Percentiles rank a stretch among this genome's conserved stretches.
phyloP scores from a whole-genome alignment of 2,329 filamentous ascomycete genomes.

The Calonectria montana region DNA sequence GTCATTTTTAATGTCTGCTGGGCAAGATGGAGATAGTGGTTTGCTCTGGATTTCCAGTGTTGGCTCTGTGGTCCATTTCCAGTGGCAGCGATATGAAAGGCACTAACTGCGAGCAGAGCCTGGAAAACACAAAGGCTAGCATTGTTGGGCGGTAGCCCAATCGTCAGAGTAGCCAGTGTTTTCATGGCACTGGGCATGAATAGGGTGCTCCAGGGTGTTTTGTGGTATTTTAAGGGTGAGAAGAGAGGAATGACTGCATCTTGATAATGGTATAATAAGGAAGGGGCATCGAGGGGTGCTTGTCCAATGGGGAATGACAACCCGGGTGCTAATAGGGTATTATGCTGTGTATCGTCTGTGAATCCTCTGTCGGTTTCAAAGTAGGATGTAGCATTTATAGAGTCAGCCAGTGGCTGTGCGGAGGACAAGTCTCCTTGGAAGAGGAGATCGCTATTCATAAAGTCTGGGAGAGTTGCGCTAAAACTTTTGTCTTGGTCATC shows the following conservation, averaged over 20 bases:
- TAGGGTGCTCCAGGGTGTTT: neutral
- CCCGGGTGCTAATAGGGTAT: neutral
- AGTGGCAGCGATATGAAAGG: neutral
- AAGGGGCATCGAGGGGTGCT: neutral
- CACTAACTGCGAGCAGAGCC: neutral
- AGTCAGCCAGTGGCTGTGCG: neutral
- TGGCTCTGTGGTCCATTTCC: neutral
- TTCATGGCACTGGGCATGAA: conserved; percentile 1
- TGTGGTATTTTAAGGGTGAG: neutral
- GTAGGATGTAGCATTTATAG: neutral
- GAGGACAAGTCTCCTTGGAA: neutral
- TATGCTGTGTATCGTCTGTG: neutral
- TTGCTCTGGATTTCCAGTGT: neutral
- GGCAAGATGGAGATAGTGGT: neutral
- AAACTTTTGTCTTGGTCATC: neutral
- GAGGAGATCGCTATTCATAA: neutral
- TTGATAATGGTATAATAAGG: neutral
- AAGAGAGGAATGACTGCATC: neutral
- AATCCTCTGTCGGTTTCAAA: neutral
- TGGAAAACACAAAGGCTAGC: conserved; percentile 4
- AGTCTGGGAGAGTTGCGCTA: neutral
- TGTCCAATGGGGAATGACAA: neutral
- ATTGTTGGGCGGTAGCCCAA: neutral
- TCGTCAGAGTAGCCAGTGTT: neutral
- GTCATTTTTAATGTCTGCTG: neutral